phyloP scores from a whole-genome alignment of 169 alveolate species.

The Plasmodium gonderi region DNA sequence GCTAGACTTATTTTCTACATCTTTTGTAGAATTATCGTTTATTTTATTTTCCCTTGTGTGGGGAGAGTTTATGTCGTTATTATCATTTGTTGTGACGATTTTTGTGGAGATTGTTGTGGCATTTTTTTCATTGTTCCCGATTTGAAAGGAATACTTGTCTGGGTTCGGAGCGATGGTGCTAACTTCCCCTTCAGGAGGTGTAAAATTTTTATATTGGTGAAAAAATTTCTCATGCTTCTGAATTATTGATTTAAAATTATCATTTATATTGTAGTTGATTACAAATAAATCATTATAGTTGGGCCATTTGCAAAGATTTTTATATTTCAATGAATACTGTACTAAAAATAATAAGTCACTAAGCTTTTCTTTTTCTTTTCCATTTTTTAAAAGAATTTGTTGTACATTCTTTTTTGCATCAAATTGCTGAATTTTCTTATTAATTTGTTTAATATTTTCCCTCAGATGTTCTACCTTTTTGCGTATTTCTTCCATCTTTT shows the following conservation, averaged over 20 bases:
- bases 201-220: constrained; percentile 18
- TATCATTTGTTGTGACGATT: not conserved
- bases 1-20: not conserved
- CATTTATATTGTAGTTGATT: constrained; percentile 64
- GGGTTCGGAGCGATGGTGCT: not conserved
- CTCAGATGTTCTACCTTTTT: constrained; percentile 27
- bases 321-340: constrained; percentile 65
- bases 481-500: constrained; percentile 59
- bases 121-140: not conserved
- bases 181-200: constrained; percentile 4
- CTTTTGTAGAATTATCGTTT: not conserved
- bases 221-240: constrained; percentile 30
- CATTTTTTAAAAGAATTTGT: constrained; percentile 1
- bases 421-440: not conserved
- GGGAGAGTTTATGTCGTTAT: not conserved
- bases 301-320: constrained; percentile 71
- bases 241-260: constrained; percentile 40
- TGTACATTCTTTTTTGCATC: constrained; percentile 30
- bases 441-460: constrained; percentile 17
- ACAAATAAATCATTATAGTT: constrained; percentile 37
- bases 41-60: not conserved
- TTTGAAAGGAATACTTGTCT: not conserved
- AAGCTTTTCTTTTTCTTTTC: constrained; percentile 23
- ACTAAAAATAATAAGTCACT: constrained; percentile 66
- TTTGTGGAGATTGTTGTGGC: no score